Base-by-base conservation (phyloP, 1,284 basidiomycete genomes). In the Kwoniella shivajii region DNA sequence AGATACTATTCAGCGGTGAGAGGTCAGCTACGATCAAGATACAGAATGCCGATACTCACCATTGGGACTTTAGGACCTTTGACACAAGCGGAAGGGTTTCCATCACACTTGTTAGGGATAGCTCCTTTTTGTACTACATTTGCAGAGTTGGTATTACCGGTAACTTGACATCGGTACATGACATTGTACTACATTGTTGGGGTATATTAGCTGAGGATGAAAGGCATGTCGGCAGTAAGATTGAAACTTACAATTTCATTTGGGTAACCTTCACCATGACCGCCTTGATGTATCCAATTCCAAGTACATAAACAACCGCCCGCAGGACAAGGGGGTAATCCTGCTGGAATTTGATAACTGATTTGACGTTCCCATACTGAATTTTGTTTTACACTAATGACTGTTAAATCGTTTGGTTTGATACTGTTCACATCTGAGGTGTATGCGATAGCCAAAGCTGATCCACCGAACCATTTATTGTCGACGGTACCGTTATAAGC, bases 311-410 rank as follows among this genome's bases (percentile, higher is more conserved):
- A 82, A 67, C 83, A 83, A 0, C 83, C 84, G 11, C 81, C 84
- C 1, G 81, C 69, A 0, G 86, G 85, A 68, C 88, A 89, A 18
- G 83, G 78, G 0, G 88, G 88, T 82, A 89, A 85, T 14, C 76
- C 73, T 13, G 75, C 80, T 0, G 88, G 88, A 22, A 89, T 73
- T 50, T 81, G 65, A 66, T 88, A 89, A 48, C 82, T 80, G 16
- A 86, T 88, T 22, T 69, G 57, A 24, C 84, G 80, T 41, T 78
- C 78, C 86, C 85, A 89, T 0, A 88, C 86, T 61, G 87, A 88
- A 0, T 83, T 85, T 30, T 87, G 84, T 72, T 88, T 88, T 29
- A 87, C 81, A 57, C 83, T 85, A 76, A 89, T 88, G n/a, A 90
- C 77, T 4, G 82, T 80, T 61, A 89, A 85, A 74, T 89, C 86